phyloP scores from a whole-genome alignment of 345 rosid species.

The Gossypium turneri region DNA sequence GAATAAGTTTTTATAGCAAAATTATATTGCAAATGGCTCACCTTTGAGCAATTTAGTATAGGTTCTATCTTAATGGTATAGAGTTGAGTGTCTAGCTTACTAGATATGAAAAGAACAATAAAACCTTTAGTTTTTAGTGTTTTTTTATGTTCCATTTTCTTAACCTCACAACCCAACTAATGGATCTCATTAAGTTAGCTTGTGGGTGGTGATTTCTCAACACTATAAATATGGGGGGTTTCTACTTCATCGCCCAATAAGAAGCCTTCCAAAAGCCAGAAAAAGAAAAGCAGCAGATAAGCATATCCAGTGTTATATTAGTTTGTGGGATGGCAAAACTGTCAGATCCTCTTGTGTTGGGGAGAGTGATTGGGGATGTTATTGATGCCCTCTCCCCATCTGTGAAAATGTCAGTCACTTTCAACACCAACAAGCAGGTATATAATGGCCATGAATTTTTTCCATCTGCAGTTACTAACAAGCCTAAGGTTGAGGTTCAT shows the following conservation, averaged over 20 bases:
- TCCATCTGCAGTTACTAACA: conserved; percentile 65
- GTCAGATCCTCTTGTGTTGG: conserved; percentile 76
- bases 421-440: conserved; percentile 65
- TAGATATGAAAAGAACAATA: neutral
- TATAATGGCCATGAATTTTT: conserved; percentile 84
- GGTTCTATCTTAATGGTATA: neutral
- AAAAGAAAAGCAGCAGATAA: neutral
- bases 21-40: neutral
- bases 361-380: conserved; percentile 89
- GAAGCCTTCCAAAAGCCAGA: conserved; percentile 7
- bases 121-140: neutral
- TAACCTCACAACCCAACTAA: conserved; percentile 7
- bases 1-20: neutral
- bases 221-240: conserved; percentile 32
- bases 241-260: conserved; percentile 8
- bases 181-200: conserved; percentile 6
- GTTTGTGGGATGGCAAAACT: conserved; percentile 36
- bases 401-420: conserved; percentile 67
- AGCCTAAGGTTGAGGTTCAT: conserved; percentile 83
- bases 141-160: conserved; percentile 10
- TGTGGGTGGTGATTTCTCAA: conserved; percentile 1
- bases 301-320: neutral
- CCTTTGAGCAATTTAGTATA: neutral
- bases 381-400: conserved; percentile 54
- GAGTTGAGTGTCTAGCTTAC: conserved; percentile 5